Evolutionary conservation across 345 rosid genomes (phyloP), one percentile per base, ranked within the genome.

Genomic region (Atalantia buxifolia): DNA sequence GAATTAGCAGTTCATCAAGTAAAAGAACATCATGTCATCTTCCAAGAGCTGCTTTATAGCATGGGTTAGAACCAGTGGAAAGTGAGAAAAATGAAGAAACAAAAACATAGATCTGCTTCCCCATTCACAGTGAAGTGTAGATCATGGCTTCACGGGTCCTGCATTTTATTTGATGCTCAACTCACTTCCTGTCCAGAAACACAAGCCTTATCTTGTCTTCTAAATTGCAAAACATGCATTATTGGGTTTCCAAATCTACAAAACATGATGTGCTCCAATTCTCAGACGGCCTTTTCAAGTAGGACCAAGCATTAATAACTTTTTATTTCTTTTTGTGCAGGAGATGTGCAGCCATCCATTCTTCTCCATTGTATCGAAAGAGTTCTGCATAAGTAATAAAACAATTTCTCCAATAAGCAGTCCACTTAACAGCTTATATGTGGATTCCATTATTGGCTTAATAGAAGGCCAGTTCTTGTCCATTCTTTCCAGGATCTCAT

Each of bases 371-470:
- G 86, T 92, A 95, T 36, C 88, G 91, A 12, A 91, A 93, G 78
- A 93, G 93, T 78, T 95, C 97, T 7, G 97, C 98, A 74, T 90
- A 94, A 2, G 94, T 82, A 0, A 93, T 90, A 77, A 95, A 93
- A 84, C 92, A 90, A 25, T 96, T 90, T 85, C 93, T 86, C 99
- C 98, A 88, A 71, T 95, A 92, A 55, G 87, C 94, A 1, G 85
- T 92, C 98, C 99, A 93, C 83, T 93, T 93, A 78, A 91, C 83
- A 61, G 94, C 89, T 27, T 86, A 71, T 92, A 89, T 24, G 92
- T 91, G 38, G 87, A 79, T 81, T 87, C 93, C 94, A 92, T 91
- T 80, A 93, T 90, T 71, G 90, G 85, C 79, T 81, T 88, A 9
- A 91, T 78, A 53, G 87, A 72, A 70, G 45, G 84, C 80, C 42